Conservation (phyloP, 306 rosid genomes). For the Ammopiptanthus mongolicus region DNA sequence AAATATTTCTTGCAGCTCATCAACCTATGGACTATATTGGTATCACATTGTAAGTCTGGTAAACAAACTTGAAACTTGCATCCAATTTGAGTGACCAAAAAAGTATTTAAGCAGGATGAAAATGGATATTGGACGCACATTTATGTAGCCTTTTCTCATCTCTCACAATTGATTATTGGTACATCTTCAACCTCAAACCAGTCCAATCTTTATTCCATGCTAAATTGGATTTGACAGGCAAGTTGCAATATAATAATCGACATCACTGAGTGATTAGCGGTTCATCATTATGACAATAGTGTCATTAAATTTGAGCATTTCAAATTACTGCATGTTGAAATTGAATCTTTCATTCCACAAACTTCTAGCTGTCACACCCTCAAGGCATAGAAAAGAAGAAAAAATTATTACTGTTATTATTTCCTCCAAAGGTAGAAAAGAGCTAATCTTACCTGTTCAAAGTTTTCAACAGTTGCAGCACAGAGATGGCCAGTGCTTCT, state of each 20-base stretch:
- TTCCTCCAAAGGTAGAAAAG: not conserved
- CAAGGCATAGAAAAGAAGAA: not conserved
- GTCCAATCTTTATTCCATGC: constrained; percentile 1
- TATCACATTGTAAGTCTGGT: not conserved
- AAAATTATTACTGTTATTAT: not conserved
- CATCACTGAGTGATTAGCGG: not conserved
- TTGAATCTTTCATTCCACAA: constrained; percentile 1
- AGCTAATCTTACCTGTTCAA: constrained; percentile 61
- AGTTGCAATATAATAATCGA: not conserved
- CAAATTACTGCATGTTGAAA: not conserved
- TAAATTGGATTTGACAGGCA: not conserved
- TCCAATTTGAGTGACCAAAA: not conserved
- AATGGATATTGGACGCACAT: not conserved
- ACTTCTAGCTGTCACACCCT: not conserved
- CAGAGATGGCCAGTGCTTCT: constrained; percentile 93
- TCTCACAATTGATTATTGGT: not conserved
- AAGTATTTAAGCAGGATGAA: not conserved
- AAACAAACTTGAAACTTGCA: not conserved
- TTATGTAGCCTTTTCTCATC: not conserved
- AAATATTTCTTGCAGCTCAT: not conserved
- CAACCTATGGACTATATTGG: not conserved
- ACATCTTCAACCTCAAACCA: not conserved
- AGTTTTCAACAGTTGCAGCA: constrained; percentile 66
- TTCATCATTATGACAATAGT: not conserved
- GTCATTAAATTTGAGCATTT: constrained; percentile 14